Percentiles rank a stretch among this genome's conserved stretches.
Conservation (phyloP, 192 early-diverging fungal species). For the Coemansia sp. region DNA sequence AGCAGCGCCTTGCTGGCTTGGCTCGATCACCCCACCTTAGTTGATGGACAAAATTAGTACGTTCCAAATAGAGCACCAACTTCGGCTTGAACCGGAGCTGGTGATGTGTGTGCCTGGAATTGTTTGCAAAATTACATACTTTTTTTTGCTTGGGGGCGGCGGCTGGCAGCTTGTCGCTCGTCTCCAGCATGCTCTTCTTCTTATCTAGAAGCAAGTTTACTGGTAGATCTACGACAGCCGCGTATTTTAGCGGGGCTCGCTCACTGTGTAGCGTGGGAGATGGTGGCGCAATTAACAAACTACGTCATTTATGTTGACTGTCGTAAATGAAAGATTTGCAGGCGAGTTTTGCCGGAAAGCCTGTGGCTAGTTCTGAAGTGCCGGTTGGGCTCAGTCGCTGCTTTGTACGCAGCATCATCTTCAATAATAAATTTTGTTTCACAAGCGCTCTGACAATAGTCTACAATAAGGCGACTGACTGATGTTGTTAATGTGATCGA, state of each 20-base stretch:
- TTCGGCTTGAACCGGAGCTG: not conserved
- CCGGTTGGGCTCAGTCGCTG: not conserved
- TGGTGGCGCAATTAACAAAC: not conserved
- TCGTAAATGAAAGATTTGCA: not conserved
- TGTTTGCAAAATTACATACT: too few relatives aligned
- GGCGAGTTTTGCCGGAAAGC: not conserved
- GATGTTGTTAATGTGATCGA: not conserved
- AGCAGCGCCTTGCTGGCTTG: not conserved
- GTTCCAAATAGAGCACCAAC: not conserved
- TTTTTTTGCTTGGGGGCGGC: too few relatives aligned
- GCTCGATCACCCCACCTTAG: not conserved
- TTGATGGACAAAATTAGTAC: not conserved
- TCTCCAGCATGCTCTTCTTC: not conserved
- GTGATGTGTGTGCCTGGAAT: too few relatives aligned
- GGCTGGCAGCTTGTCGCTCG: too few relatives aligned
- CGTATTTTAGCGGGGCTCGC: not conserved
- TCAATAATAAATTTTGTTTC: not conserved
- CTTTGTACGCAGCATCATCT: not conserved
- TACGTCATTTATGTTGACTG: not conserved
- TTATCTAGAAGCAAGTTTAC: not conserved
- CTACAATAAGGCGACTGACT: not conserved
- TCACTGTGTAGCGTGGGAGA: not conserved
- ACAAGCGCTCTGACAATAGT: not conserved
- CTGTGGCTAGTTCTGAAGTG: not conserved
- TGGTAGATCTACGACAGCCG: not conserved